phyloP scores from a whole-genome alignment of 495 filamentous ascomycete genomes.

The Trichoderma reesei region DNA sequence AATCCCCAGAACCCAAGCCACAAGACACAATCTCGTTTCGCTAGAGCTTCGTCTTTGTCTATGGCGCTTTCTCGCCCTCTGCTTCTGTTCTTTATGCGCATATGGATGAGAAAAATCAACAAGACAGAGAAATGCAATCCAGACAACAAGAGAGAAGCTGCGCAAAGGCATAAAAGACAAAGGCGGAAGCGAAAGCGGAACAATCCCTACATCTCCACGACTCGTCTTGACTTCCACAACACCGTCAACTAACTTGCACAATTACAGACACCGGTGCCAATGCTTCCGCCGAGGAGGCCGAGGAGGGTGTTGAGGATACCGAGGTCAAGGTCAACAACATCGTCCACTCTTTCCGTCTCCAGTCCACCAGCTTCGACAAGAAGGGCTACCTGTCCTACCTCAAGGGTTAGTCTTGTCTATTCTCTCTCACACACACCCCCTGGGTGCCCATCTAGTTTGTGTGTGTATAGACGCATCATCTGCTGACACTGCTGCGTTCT shows the following conservation, averaged over 20 bases:
- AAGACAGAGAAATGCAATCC: too few species aligned
- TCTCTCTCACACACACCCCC: too few species aligned
- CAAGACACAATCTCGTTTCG: background rate
- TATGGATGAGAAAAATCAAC: background rate
- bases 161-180: background rate
- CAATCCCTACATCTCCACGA: too few species aligned
- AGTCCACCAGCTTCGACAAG: constrained; percentile 71
- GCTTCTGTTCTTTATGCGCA: background rate
- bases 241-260: background rate
- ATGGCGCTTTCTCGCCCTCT: background rate
- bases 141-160: too few species aligned
- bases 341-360: constrained; percentile 82
- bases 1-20: too few species aligned
- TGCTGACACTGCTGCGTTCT: constrained; percentile 1
- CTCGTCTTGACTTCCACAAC: constrained; percentile 5
- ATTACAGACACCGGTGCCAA: constrained; percentile 81
- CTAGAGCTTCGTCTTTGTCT: too few species aligned
- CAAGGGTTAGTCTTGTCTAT: constrained; percentile 51
- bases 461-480: background rate
- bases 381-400: constrained; percentile 68
- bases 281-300: constrained; percentile 84
- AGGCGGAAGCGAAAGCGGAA: background rate
- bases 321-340: constrained; percentile 83
- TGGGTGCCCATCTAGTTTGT: too few species aligned
- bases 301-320: constrained; percentile 59